Conservation (phyloP, 495 filamentous ascomycete species). For the Penicillium simplicissimum region DNA sequence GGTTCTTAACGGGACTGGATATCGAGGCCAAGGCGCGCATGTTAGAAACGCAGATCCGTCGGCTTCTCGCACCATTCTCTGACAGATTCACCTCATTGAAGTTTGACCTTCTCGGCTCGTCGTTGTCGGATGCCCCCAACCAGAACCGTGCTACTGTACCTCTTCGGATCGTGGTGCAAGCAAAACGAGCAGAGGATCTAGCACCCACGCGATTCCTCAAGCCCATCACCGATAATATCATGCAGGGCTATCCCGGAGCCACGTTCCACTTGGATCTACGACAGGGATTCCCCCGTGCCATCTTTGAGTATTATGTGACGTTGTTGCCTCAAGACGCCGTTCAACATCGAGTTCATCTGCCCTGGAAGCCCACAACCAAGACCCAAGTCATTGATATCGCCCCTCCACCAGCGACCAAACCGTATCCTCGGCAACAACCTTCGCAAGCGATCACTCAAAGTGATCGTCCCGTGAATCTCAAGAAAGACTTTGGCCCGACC, state of each 20-base stretch:
- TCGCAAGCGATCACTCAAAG: conserved; percentile 25
- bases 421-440: conserved; percentile 38
- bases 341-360: conserved; percentile 41
- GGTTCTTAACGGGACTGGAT: conserved; percentile 47
- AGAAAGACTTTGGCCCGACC: conserved; percentile 42
- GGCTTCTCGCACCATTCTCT: conserved; percentile 20
- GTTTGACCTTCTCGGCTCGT: conserved; percentile 38
- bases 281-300: conserved; percentile 36
- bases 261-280: conserved; percentile 45
- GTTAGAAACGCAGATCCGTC: conserved; percentile 41
- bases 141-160: conserved; percentile 43
- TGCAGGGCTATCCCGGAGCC: conserved; percentile 46
- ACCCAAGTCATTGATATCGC: conserved; percentile 33
- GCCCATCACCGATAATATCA: conserved; percentile 42
- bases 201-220: conserved; percentile 37
- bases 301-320: conserved; percentile 48
- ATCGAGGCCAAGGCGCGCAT: conserved; percentile 47
- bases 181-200: conserved; percentile 36
- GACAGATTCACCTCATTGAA: conserved; percentile 32
- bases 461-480: conserved; percentile 14
- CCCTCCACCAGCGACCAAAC: conserved; percentile 31
- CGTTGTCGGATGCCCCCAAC: conserved; percentile 27
- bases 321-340: conserved; percentile 41
- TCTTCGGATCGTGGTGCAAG: conserved; percentile 43
- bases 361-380: conserved; percentile 34